Percentiles rank a stretch among this genome's conserved stretches.
Conservation (phyloP, 768 basidiomycete genomes). For the Paxillus rubicundulus region DNA sequence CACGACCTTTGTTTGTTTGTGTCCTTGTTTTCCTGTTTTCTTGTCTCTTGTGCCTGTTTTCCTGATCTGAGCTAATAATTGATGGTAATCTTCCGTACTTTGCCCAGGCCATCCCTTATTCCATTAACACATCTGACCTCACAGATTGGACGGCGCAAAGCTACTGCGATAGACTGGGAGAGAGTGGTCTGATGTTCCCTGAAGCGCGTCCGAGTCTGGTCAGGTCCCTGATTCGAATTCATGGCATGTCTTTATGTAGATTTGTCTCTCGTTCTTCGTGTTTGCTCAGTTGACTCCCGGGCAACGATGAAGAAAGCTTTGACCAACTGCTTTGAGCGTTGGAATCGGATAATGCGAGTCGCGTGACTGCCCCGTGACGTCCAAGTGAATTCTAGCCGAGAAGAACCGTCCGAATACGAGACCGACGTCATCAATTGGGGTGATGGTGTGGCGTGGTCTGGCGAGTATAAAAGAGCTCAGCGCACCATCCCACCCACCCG, state of each 20-base stretch:
- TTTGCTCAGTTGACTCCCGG: background rate
- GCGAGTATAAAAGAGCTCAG: conserved; percentile 17
- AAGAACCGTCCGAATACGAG: conserved; percentile 4
- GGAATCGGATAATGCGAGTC: conserved; percentile 14
- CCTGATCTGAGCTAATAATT: background rate
- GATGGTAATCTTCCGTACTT: background rate
- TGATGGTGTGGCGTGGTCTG: conserved; percentile 12
- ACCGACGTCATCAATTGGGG: conserved; percentile 20
- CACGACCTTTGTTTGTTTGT: background rate
- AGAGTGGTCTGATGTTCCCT: conserved; percentile 5
- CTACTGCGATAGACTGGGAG: conserved; percentile 23
- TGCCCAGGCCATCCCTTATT: conserved; percentile 51
- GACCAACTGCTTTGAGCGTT: no score
- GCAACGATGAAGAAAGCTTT: no score
- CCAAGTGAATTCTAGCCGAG: conserved; percentile 4
- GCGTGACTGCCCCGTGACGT: conserved; percentile 25
- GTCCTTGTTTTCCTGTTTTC: background rate
- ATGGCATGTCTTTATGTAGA: background rate
- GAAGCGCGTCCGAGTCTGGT: no score
- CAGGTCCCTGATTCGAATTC: no score
- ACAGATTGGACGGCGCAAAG: conserved; percentile 10
- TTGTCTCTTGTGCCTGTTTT: background rate
- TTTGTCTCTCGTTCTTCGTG: background rate
- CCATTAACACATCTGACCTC: conserved; percentile 41
- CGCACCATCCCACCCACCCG: background rate